These are phyloP conservation scores for Diospyros lotus DNA, from an alignment of 148 eudicot genomes.

Conservation along the genomic window DNA sequence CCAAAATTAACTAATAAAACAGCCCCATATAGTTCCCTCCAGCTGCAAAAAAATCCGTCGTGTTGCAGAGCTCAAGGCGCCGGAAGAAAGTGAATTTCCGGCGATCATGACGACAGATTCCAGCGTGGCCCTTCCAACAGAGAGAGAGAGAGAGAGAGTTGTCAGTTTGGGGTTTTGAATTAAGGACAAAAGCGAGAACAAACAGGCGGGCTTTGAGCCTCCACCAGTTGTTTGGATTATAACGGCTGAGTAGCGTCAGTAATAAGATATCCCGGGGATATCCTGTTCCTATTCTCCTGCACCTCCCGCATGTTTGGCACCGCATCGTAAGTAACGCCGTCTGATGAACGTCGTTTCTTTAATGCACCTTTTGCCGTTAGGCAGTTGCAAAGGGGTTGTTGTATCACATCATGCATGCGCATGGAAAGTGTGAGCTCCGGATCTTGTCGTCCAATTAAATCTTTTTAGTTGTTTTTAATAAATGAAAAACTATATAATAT, in stretches of 20 bases:
- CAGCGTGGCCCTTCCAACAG: not conserved
- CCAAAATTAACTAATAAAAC: not conserved
- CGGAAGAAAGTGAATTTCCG: not conserved
- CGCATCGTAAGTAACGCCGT: not conserved
- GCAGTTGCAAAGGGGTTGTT: too few relatives aligned
- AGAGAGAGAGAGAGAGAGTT: conserved; percentile 4
- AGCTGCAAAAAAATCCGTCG: not conserved
- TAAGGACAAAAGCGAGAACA: conserved; percentile 10
- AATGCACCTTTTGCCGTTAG: too few relatives aligned
- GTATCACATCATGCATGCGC: too few relatives aligned
- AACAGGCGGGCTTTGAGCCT: conserved; percentile 22
- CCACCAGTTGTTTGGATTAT: not conserved
- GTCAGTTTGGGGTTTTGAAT: conserved; percentile 3
- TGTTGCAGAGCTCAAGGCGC: not conserved
- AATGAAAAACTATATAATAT: too few relatives aligned
- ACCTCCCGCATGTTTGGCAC: conserved; percentile 1
- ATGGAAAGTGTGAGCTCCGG: too few relatives aligned
- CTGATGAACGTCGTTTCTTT: too few relatives aligned
- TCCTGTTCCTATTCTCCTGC: conserved; percentile 1
- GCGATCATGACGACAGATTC: not conserved
- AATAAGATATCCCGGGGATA: not conserved
- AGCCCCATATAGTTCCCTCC: not conserved
- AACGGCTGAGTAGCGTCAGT: not conserved
- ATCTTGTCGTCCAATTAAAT: too few relatives aligned
- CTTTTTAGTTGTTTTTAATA: too few relatives aligned